Evolutionary conservation across 192 early-diverging fungal species (phyloP).

Genomic region (Coemansia sp.): DNA sequence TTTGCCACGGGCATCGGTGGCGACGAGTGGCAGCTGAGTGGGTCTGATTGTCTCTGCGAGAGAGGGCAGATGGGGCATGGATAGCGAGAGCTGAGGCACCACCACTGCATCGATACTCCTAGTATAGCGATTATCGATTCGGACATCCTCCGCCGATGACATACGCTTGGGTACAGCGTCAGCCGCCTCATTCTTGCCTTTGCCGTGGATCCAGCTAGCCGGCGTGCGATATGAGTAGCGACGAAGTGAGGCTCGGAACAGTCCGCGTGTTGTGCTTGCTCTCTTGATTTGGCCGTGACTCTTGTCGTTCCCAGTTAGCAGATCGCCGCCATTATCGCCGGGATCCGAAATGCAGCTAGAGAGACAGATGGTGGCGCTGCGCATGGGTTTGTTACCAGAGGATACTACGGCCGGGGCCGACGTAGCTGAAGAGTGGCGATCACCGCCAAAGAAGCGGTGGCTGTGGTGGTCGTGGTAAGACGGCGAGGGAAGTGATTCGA

Average conservation of each 20-base stretch:
- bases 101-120: constrained; percentile 3
- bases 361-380: constrained; percentile 19
- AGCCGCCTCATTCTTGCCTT: background rate
- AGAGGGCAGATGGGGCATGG: constrained; percentile 22
- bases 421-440: background rate
- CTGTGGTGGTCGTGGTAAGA: constrained; percentile 12
- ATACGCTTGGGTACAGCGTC: background rate
- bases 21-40: background rate
- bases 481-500: constrained; percentile 34
- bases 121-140: background rate
- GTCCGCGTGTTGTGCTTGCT: background rate
- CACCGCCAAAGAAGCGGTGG: constrained; percentile 8
- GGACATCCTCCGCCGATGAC: constrained; percentile 2
- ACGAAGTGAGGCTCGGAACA: constrained; percentile 3
- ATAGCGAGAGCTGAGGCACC: constrained; percentile 12
- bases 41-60: background rate
- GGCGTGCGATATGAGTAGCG: constrained; percentile 6
- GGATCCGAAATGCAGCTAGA: background rate
- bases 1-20: background rate
- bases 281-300: background rate
- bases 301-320: background rate
- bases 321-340: background rate
- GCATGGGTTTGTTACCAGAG: background rate
- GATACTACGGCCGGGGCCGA: background rate
- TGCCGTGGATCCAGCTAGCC: background rate